A percentile compares a stretch with the other conserved stretches of the same genome.
phyloP scores from a whole-genome alignment of 768 basidiomycete species.

The Phanerodontia chrysosporium region DNA sequence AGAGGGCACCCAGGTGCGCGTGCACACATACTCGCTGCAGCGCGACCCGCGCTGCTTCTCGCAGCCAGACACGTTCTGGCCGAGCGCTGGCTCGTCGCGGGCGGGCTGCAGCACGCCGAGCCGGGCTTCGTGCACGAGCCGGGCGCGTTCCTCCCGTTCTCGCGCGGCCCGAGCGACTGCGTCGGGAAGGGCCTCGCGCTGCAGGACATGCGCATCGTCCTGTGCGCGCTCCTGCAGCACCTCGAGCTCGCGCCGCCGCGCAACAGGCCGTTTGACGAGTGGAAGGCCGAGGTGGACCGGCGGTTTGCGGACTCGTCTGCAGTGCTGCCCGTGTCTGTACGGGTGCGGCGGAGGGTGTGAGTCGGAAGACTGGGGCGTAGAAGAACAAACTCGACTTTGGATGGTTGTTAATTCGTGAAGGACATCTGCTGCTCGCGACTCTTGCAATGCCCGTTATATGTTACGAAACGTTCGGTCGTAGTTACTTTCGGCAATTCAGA shows the following conservation, averaged over 20 bases:
- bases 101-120: background rate
- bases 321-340: background rate
- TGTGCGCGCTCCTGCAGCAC: background rate
- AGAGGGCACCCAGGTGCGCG: conserved; percentile 14
- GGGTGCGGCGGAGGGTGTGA: background rate
- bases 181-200: conserved; percentile 11
- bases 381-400: too few relatives aligned
- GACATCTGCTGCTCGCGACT: too few relatives aligned
- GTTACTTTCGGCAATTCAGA: too few relatives aligned
- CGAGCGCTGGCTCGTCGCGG: conserved; percentile 19
- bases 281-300: background rate
- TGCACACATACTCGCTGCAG: conserved; percentile 16
- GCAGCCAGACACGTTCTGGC: conserved; percentile 19
- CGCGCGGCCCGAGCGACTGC: conserved; percentile 10
- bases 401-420: too few relatives aligned
- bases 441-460: too few relatives aligned
- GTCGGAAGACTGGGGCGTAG: background rate
- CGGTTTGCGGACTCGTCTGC: background rate
- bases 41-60: conserved; percentile 22
- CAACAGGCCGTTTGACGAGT: background rate
- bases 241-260: background rate
- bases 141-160: conserved; percentile 11
- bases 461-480: too few relatives aligned
- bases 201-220: conserved; percentile 12
- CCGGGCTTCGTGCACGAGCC: background rate